Conservation (phyloP, 176 grass and related monocot species). For the Carex myosuroides region DNA sequence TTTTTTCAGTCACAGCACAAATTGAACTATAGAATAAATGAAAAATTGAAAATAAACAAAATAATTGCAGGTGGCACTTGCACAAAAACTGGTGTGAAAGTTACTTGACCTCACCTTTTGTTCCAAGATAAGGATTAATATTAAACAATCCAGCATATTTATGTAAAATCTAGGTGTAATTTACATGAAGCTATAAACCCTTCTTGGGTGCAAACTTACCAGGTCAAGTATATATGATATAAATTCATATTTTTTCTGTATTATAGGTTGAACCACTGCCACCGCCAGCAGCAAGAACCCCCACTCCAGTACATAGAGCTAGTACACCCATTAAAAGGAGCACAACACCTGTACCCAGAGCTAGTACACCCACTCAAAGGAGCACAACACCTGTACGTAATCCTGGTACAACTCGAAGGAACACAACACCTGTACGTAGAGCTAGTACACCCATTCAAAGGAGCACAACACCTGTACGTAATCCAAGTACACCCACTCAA, state of each 20-base stretch:
- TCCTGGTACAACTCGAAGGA: background rate
- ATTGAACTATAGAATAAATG: too few relatives aligned
- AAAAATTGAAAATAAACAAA: background rate
- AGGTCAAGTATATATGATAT: background rate
- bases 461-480: conserved; percentile 3
- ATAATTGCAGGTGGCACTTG: background rate
- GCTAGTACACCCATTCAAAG: background rate
- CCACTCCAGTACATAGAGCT: background rate
- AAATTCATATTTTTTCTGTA: background rate
- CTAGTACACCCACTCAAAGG: background rate
- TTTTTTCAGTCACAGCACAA: background rate
- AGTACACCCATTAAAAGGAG: conserved; percentile 1
- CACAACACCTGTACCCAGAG: background rate
- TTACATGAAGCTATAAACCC: background rate
- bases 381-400: background rate
- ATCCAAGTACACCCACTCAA: background rate
- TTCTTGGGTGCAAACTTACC: background rate
- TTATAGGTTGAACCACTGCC: background rate
- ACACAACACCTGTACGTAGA: background rate
- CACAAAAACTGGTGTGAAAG: background rate
- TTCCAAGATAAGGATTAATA: background rate
- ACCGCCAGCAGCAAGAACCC: background rate
- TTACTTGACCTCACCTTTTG: background rate
- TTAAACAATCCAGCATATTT: background rate
- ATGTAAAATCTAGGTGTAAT: background rate